phyloP scores from a whole-genome alignment of 441 rosid species.

The Macaranga tanarius region DNA sequence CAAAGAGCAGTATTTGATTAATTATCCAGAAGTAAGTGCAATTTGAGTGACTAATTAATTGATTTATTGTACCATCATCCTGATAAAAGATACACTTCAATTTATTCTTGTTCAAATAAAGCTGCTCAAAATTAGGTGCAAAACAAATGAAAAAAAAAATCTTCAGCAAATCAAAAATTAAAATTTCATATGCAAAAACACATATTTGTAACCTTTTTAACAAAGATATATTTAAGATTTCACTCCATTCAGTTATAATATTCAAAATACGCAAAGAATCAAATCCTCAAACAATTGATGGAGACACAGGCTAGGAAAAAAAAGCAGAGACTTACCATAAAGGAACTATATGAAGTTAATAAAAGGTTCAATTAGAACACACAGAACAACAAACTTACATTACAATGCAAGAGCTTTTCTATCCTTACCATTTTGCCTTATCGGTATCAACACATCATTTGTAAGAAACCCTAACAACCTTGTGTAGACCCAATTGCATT shows the following conservation, averaged over 20 bases:
- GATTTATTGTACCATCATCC: conserved; percentile 29
- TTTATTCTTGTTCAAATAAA: conserved; percentile 78
- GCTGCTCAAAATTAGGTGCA: conserved; percentile 73
- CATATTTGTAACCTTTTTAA: conserved; percentile 59
- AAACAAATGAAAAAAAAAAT: conserved; percentile 15
- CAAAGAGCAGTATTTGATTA: conserved; percentile 11
- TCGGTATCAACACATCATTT: conserved; percentile 61
- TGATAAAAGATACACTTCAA: conserved; percentile 58
- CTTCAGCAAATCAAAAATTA: too few species aligned
- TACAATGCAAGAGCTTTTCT: conserved; percentile 30
- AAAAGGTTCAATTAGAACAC: neutral
- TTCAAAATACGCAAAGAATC: conserved; percentile 71
- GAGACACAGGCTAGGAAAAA: conserved; percentile 44
- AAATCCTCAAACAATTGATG: conserved; percentile 52
- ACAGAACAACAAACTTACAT: conserved; percentile 14
- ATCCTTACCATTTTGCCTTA: conserved; percentile 36
- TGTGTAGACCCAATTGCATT: conserved; percentile 48
- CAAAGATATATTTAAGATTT: conserved; percentile 68
- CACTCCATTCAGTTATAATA: conserved; percentile 84
- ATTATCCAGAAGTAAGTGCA: conserved; percentile 78
- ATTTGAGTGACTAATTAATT: conserved; percentile 33
- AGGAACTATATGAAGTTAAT: neutral
- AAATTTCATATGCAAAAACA: conserved; percentile 17
- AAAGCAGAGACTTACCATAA: conserved; percentile 6
- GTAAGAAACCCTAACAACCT: conserved; percentile 57